These are phyloP conservation scores for Medicago arabica DNA, from an alignment of 306 rosid genomes.

Conservation along the genomic window DNA sequence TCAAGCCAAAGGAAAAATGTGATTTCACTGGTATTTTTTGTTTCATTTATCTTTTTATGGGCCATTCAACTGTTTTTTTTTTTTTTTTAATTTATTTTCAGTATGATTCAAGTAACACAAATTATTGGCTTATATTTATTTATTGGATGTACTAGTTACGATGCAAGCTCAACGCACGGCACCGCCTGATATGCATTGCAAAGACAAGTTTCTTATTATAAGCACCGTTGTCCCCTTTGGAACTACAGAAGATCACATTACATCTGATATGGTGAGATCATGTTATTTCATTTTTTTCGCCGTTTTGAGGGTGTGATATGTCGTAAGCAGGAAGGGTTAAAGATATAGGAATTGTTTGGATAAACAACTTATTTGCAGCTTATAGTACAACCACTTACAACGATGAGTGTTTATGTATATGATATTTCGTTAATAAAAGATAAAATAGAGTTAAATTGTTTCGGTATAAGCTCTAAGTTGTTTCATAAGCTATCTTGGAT, in stretches of 20 bases:
- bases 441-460: no score
- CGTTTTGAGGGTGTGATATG: constrained; percentile 11
- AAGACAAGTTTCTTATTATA: constrained; percentile 91
- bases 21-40: constrained; percentile 78
- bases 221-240: constrained; percentile 69
- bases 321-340: not conserved
- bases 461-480: no score
- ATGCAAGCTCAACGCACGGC: constrained; percentile 89
- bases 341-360: no score
- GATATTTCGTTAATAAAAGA: no score
- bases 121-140: constrained; percentile 24
- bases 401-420: no score
- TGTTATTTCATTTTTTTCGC: not conserved
- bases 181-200: constrained; percentile 81
- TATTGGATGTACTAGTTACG: constrained; percentile 64
- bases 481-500: no score
- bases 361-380: no score
- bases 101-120: not conserved
- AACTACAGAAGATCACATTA: constrained; percentile 70
- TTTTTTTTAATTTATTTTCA: no score
- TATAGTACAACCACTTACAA: no score
- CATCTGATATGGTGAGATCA: constrained; percentile 66
- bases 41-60: constrained; percentile 8
- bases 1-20: constrained; percentile 67
- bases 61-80: no score